Percentiles rank a stretch among this genome's conserved stretches.
Conservation (phyloP, 1,284 basidiomycete genomes). For the Fomitopsis palustris region DNA sequence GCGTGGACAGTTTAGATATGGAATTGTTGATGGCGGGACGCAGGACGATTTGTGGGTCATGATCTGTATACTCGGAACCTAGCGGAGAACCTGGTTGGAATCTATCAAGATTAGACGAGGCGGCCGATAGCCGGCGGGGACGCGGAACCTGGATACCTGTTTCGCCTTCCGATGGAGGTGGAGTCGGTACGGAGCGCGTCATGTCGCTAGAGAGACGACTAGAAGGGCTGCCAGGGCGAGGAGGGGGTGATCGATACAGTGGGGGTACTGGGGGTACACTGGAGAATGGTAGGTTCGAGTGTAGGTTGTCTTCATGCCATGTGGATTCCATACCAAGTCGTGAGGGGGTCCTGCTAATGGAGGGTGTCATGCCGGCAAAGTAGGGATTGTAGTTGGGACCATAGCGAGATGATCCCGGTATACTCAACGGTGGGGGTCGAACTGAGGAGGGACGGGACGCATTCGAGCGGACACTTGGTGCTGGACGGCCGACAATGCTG, state of each 20-base stretch:
- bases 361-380: conserved; percentile 24
- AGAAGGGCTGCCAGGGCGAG: conserved; percentile 26
- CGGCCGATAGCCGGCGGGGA: conserved; percentile 25
- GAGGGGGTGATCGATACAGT: conserved; percentile 25
- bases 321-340: conserved; percentile 9
- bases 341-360: conserved; percentile 15
- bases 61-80: conserved; percentile 29
- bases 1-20: conserved; percentile 79
- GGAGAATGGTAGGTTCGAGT: conserved; percentile 22
- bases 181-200: conserved; percentile 30
- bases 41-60: conserved; percentile 63
- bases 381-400: conserved; percentile 30
- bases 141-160: conserved; percentile 23
- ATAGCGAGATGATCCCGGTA: conserved; percentile 18
- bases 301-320: conserved; percentile 14
- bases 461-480: conserved; percentile 8
- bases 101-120: conserved; percentile 37
- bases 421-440: not conserved
- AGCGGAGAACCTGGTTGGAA: conserved; percentile 40
- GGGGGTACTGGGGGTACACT: conserved; percentile 29
- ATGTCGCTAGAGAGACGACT: conserved; percentile 28
- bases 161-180: conserved; percentile 26
- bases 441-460: conserved; percentile 5
- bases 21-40: conserved; percentile 69
- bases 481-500: conserved; percentile 11